phyloP scores from a whole-genome alignment of 169 alveolate species.

The Cytauxzoon felis region DNA sequence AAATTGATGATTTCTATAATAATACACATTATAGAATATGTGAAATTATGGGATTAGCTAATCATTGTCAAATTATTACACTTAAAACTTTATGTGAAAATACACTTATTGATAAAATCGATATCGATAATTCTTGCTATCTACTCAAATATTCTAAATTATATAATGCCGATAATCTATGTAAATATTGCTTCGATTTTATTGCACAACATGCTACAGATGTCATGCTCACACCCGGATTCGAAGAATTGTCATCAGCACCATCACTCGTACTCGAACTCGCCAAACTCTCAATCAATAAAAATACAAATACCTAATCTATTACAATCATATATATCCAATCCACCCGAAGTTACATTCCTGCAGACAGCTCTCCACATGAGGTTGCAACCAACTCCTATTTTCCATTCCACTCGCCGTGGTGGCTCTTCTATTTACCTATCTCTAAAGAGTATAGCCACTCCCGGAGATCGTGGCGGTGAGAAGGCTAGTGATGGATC shows the following conservation, averaged over 20 bases:
- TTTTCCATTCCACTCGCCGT: no score
- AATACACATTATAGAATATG: slow-evolving; percentile 57
- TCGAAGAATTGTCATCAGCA: slow-evolving; percentile 64
- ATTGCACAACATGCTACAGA: slow-evolving; percentile 61
- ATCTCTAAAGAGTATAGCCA: no score
- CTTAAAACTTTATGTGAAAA: slow-evolving; percentile 63
- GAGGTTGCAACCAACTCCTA: no score
- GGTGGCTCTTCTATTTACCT: no score
- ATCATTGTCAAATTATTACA: slow-evolving; percentile 35
- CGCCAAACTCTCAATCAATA: slow-evolving; percentile 61
- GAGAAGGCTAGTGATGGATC: no score
- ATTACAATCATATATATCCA: no score
- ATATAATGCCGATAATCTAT: slow-evolving; percentile 61
- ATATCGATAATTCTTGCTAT: slow-evolving; percentile 62
- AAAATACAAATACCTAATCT: no score
- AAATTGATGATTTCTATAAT: slow-evolving; percentile 49
- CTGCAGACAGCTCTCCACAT: no score
- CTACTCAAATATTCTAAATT: slow-evolving; percentile 61
- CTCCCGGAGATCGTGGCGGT: no score
- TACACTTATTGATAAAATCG: slow-evolving; percentile 46
- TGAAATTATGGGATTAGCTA: slow-evolving; percentile 65
- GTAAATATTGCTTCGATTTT: slow-evolving; percentile 58
- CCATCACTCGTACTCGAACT: slow-evolving; percentile 65
- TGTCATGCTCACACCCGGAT: slow-evolving; percentile 63
- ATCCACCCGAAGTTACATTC: no score